Evolutionary conservation across 257 asterid species (phyloP).

Genomic region (Paraleonurus japonicus): DNA sequence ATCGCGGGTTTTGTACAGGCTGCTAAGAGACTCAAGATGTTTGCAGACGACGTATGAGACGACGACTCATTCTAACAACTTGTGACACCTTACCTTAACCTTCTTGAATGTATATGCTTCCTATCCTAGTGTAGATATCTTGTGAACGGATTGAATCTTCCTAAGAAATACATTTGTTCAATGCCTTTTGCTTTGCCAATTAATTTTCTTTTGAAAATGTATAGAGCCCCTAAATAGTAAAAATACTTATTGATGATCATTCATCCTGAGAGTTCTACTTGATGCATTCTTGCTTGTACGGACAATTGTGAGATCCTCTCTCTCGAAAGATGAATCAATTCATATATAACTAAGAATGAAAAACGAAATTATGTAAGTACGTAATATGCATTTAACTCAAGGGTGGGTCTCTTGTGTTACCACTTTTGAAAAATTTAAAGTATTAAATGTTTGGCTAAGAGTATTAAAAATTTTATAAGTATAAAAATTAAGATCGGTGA

Average conservation of each 20-base stretch:
- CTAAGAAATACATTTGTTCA: neutral
- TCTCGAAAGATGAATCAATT: too few species aligned
- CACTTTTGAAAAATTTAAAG: too few species aligned
- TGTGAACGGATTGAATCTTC: neutral
- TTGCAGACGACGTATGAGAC: constrained; percentile 45
- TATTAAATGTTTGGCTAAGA: too few species aligned
- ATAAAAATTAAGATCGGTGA: too few species aligned
- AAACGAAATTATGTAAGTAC: neutral
- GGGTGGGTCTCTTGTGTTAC: too few species aligned
- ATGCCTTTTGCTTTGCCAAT: neutral
- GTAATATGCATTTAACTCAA: neutral
- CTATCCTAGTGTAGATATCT: neutral
- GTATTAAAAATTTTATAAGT: too few species aligned
- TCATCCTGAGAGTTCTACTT: neutral
- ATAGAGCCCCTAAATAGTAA: neutral
- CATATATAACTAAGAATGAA: neutral
- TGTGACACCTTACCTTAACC: neutral
- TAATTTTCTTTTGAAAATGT: neutral
- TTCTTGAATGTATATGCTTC: neutral
- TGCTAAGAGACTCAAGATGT: constrained; percentile 81
- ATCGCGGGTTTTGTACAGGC: constrained; percentile 76
- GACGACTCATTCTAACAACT: neutral
- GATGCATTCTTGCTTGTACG: neutral
- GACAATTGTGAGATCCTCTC: too few species aligned
- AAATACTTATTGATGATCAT: neutral